Evolutionary conservation across 2,329 filamentous ascomycete species (phyloP).

Genomic region (Aureobasidium sp.): DNA sequence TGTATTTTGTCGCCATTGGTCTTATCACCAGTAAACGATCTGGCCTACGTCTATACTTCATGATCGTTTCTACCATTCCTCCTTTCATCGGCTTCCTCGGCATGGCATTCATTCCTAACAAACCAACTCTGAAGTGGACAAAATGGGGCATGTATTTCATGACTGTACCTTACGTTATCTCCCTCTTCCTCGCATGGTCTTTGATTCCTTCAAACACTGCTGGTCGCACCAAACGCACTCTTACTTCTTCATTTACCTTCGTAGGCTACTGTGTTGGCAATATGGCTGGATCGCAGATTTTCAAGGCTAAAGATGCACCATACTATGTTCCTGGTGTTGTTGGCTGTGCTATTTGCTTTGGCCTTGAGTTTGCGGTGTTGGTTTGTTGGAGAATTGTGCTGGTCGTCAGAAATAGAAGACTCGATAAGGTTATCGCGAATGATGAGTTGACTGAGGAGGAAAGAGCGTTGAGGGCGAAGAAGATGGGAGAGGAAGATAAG

Average conservation of each 20-base stretch:
- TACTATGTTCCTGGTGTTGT: slow-evolving; percentile 37
- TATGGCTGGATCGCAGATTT: slow-evolving; percentile 41
- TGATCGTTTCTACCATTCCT: slow-evolving; percentile 23
- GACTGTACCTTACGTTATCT: slow-evolving; percentile 25
- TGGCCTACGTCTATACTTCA: slow-evolving; percentile 27
- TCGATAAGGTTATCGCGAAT: slow-evolving; percentile 18
- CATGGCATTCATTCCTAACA: slow-evolving; percentile 28
- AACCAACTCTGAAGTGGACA: slow-evolving; percentile 25
- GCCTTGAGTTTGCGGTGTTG: slow-evolving; percentile 27
- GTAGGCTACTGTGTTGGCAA: slow-evolving; percentile 41
- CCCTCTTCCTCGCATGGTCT: slow-evolving; percentile 28
- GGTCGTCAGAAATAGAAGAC: slow-evolving; percentile 30
- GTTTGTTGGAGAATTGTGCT: slow-evolving; percentile 33
- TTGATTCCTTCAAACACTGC: slow-evolving; percentile 38
- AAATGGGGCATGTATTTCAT: slow-evolving; percentile 31
- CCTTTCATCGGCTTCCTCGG: slow-evolving; percentile 28
- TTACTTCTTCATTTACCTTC: slow-evolving; percentile 39
- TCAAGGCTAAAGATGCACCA: slow-evolving; percentile 35
- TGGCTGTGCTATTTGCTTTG: slow-evolving; percentile 30
- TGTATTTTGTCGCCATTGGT: slow-evolving; percentile 27
- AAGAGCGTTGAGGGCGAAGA: slow-evolving; percentile 56
- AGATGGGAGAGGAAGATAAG: slow-evolving; percentile 60
- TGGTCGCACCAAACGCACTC: slow-evolving; percentile 39
- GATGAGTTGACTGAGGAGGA: slow-evolving; percentile 42
- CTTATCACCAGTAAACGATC: slow-evolving; percentile 23